A percentile compares a stretch with the other conserved stretches of the same genome.
Evolutionary conservation across 495 filamentous ascomycete species (phyloP).

Genomic region (Daldinia vernicosa): DNA sequence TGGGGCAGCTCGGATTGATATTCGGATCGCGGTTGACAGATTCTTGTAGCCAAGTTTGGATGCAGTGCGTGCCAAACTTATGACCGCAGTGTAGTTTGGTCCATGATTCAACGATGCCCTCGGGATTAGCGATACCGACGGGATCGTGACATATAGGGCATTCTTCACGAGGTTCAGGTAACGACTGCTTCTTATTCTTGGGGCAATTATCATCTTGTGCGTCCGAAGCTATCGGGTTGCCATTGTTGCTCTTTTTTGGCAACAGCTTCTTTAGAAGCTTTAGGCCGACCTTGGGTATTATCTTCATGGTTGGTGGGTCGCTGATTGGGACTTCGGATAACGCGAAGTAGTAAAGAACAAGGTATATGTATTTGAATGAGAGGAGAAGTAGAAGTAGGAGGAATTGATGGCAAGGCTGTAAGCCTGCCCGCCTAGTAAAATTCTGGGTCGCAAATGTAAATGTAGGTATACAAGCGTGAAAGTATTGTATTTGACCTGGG

Average conservation of each 20-base stretch:
- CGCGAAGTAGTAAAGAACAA: not conserved
- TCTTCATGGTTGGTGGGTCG: slow-evolving; percentile 23
- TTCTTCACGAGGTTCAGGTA: slow-evolving; percentile 36
- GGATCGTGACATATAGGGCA: slow-evolving; percentile 59
- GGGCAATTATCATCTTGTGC: slow-evolving; percentile 8
- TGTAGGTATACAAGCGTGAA: slow-evolving; percentile 6
- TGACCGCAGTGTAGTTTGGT: slow-evolving; percentile 56
- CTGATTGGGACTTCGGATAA: not conserved
- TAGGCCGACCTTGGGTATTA: slow-evolving; percentile 36
- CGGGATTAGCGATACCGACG: slow-evolving; percentile 47
- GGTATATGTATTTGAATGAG: slow-evolving; percentile 1
- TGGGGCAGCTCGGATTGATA: slow-evolving; percentile 49
- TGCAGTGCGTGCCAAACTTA: slow-evolving; percentile 56
- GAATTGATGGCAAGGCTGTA: slow-evolving; percentile 30
- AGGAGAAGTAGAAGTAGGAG: not conserved
- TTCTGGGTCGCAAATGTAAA: not conserved
- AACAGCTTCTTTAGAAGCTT: slow-evolving; percentile 44
- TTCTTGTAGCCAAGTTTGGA: slow-evolving; percentile 55
- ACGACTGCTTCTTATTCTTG: slow-evolving; percentile 23
- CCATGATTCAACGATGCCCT: slow-evolving; percentile 54
- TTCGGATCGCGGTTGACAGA: slow-evolving; percentile 47
- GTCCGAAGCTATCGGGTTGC: not conserved
- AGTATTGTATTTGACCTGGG: slow-evolving; percentile 3
- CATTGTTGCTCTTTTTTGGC: slow-evolving; percentile 3
- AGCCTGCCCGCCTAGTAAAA: slow-evolving; percentile 13